A percentile compares a stretch with the other conserved stretches of the same genome.
phyloP scores from a whole-genome alignment of 2,329 filamentous ascomycete species.

The Fusarium agapanthi region DNA sequence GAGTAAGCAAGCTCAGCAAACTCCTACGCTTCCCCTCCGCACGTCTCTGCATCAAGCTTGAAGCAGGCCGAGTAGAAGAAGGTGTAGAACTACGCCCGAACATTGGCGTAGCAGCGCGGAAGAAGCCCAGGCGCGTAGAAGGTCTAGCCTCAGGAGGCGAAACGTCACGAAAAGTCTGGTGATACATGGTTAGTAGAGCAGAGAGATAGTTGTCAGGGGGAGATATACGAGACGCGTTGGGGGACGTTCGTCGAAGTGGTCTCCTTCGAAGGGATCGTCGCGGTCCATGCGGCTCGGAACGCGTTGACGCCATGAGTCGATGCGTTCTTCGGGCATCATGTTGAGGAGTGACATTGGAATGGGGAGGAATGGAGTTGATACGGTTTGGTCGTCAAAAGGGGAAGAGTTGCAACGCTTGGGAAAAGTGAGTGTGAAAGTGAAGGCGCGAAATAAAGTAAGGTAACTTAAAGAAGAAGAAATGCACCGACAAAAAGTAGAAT shows the following conservation, averaged over 20 bases:
- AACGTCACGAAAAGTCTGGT: constrained; percentile 39
- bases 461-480: too few species aligned
- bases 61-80: constrained; percentile 26
- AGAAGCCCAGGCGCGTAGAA: constrained; percentile 42
- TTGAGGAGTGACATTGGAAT: constrained; percentile 1
- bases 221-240: constrained; percentile 43
- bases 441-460: too few species aligned
- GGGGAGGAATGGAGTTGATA: not conserved
- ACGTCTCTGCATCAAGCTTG: not conserved
- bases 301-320: constrained; percentile 48
- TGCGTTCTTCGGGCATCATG: constrained; percentile 26
- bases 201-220: accelerated
- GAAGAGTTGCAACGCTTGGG: not conserved
- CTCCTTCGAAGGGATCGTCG: constrained; percentile 48
- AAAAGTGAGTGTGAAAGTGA: not conserved
- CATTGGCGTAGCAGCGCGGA: constrained; percentile 41
- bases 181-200: not conserved
- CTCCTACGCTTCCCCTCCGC: constrained; percentile 18
- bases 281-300: constrained; percentile 49
- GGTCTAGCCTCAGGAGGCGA: constrained; percentile 29
- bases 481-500: too few species aligned
- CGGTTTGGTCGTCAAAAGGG: not conserved
- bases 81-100: constrained; percentile 31
- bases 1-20: constrained; percentile 39
- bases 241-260: constrained; percentile 46